A percentile compares a stretch with the other conserved stretches of the same genome.
phyloP scores from a whole-genome alignment of 116 monocot genomes.

The Papilionanthe hybrid region DNA sequence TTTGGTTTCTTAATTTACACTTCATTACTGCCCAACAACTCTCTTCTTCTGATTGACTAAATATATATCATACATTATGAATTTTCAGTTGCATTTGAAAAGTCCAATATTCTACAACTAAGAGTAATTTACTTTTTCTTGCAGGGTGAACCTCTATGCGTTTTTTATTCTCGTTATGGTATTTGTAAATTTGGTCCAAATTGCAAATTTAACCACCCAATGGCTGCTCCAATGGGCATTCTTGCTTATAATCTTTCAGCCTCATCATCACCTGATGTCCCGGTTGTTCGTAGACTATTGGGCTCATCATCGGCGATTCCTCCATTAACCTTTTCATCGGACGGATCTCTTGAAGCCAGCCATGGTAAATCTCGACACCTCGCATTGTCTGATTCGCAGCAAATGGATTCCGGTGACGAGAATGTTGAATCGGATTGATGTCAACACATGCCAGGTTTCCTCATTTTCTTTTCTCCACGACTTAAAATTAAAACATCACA shows the following conservation, averaged over 20 bases:
- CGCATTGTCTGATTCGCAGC: conserved; percentile 12
- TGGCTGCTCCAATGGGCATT: conserved; percentile 37
- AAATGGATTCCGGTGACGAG: conserved; percentile 16
- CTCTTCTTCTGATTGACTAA: no score
- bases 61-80: background rate
- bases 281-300: conserved; percentile 25
- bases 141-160: conserved; percentile 81
- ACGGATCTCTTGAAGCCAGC: conserved; percentile 13
- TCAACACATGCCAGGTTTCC: conserved; percentile 16
- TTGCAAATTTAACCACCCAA: conserved; percentile 97
- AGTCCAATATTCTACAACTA: background rate
- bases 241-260: conserved; percentile 44
- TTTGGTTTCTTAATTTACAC: background rate
- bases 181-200: conserved; percentile 98
- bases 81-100: background rate
- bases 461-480: conserved; percentile 10
- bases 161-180: conserved; percentile 91
- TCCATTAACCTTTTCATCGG: conserved; percentile 18
- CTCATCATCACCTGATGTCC: conserved; percentile 39
- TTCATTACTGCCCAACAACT: background rate
- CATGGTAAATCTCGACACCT: conserved; percentile 12
- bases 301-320: conserved; percentile 29
- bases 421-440: conserved; percentile 12
- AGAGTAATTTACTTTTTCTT: conserved; percentile 2
- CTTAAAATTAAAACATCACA: conserved; percentile 9